A percentile compares a stretch with the other conserved stretches of the same genome.
phyloP scores from a whole-genome alignment of 2,329 filamentous ascomycete species.

The Microthyrium microscopicum region DNA sequence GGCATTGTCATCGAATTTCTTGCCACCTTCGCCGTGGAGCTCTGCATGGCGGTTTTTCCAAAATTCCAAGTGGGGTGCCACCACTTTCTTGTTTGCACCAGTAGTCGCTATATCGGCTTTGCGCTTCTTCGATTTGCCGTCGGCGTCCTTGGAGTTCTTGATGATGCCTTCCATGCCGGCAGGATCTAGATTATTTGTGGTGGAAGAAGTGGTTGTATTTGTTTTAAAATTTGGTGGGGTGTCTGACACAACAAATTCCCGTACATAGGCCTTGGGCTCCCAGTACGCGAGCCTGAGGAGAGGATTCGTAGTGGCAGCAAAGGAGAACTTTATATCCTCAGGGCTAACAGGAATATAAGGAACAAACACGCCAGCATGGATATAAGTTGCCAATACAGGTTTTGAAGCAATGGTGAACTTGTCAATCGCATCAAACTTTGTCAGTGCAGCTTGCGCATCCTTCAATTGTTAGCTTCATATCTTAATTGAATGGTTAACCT shows the following conservation, averaged over 20 bases:
- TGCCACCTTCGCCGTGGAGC: slow-evolving; percentile 13
- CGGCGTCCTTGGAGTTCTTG: too few relatives aligned
- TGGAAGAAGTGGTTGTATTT: too few relatives aligned
- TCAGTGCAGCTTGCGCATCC: slow-evolving; percentile 58
- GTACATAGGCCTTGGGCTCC: slow-evolving; percentile 57
- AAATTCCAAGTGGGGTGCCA: slow-evolving; percentile 6
- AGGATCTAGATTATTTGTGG: too few relatives aligned
- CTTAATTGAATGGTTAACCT: slow-evolving; percentile 16
- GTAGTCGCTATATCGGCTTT: slow-evolving; percentile 34
- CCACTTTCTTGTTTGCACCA: slow-evolving; percentile 21
- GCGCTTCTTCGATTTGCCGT: slow-evolving; percentile 37
- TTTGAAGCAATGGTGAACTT: slow-evolving; percentile 65
- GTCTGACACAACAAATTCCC: slow-evolving; percentile 35
- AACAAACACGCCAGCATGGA: slow-evolving; percentile 73
- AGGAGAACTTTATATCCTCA: slow-evolving; percentile 51
- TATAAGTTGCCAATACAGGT: slow-evolving; percentile 54
- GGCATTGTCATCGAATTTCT: slow-evolving; percentile 9
- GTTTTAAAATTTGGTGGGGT: not conserved
- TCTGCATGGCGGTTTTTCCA: slow-evolving; percentile 15
- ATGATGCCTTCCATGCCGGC: not conserved
- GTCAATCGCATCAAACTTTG: slow-evolving; percentile 53
- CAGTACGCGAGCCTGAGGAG: slow-evolving; percentile 56
- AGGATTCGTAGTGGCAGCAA: slow-evolving; percentile 53
- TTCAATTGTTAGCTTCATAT: slow-evolving; percentile 10
- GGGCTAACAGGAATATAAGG: slow-evolving; percentile 41